Conservation (phyloP, 1,284 basidiomycete species). For the Trichosporon sp. region DNA sequence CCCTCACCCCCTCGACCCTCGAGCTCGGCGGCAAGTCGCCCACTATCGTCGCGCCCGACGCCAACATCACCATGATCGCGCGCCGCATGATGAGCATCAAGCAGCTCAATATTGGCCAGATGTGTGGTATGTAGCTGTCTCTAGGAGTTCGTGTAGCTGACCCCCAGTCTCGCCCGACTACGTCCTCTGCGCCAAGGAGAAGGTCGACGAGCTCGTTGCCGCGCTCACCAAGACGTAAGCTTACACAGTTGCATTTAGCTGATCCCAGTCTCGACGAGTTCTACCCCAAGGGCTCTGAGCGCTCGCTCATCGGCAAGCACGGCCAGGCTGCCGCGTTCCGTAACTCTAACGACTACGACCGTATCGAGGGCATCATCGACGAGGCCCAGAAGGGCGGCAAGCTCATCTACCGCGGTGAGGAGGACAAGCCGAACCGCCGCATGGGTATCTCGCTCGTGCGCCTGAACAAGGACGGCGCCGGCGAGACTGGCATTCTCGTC, state of each 20-base stretch:
- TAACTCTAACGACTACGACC: constrained; percentile 63
- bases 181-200: constrained; percentile 67
- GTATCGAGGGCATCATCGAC: constrained; percentile 68
- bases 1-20: constrained; percentile 78
- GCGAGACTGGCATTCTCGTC: constrained; percentile 67
- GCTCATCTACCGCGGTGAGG: constrained; percentile 70
- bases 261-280: constrained; percentile 43
- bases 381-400: constrained; percentile 65
- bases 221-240: constrained; percentile 65
- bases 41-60: constrained; percentile 71
- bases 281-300: constrained; percentile 54
- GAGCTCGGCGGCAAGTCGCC: constrained; percentile 82
- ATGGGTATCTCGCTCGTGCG: constrained; percentile 60
- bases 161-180: constrained; percentile 68
- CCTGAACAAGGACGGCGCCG: constrained; percentile 61
- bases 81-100: constrained; percentile 74
- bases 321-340: constrained; percentile 62
- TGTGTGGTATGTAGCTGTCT: constrained; percentile 44
- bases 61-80: constrained; percentile 57
- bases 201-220: constrained; percentile 66
- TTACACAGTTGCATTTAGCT: constrained; percentile 34
- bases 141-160: not conserved
- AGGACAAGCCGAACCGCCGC: constrained; percentile 60
- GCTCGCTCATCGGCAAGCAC: constrained; percentile 57
- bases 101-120: constrained; percentile 71